These are phyloP conservation scores for Anaeromyces robustus DNA, from an alignment of 192 early-diverging fungal species.

Conservation along the genomic window DNA sequence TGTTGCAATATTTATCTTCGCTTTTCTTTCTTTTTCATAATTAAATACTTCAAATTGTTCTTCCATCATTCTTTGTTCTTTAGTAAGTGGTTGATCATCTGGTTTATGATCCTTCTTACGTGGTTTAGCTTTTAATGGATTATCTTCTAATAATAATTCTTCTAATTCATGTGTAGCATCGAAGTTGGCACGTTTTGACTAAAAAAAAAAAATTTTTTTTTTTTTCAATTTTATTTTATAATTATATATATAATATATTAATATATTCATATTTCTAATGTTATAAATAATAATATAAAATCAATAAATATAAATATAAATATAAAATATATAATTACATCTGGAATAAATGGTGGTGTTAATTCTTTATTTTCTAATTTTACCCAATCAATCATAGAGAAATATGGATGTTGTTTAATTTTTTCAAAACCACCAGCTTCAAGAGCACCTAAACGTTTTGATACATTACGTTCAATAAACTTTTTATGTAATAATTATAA, in stretches of 20 bases:
- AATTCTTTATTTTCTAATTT: slow-evolving; percentile 52
- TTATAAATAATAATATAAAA: neutral
- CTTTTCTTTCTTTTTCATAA: neutral
- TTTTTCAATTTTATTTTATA: no score
- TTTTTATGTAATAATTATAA: no score
- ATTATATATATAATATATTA: neutral
- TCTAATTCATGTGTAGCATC: slow-evolving; percentile 93
- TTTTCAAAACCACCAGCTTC: slow-evolving; percentile 51
- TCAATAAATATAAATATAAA: neutral
- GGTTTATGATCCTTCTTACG: slow-evolving; percentile 20
- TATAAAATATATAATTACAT: slow-evolving; percentile 29
- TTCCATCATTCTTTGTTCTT: neutral
- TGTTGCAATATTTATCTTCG: neutral
- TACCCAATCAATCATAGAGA: slow-evolving; percentile 60
- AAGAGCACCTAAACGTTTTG: slow-evolving; percentile 55
- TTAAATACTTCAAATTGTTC: neutral
- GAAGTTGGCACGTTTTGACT: slow-evolving; percentile 81
- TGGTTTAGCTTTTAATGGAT: slow-evolving; percentile 70
- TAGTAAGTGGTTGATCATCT: neutral
- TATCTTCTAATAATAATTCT: slow-evolving; percentile 91
- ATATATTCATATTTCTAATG: neutral
- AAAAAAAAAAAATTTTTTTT: no score
- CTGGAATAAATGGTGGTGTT: slow-evolving; percentile 68
- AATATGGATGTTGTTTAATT: slow-evolving; percentile 65
- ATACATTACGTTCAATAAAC: slow-evolving; percentile 59